Base-by-base conservation (phyloP, 192 early-diverging fungal species). In the Backusella australiensis region DNA sequence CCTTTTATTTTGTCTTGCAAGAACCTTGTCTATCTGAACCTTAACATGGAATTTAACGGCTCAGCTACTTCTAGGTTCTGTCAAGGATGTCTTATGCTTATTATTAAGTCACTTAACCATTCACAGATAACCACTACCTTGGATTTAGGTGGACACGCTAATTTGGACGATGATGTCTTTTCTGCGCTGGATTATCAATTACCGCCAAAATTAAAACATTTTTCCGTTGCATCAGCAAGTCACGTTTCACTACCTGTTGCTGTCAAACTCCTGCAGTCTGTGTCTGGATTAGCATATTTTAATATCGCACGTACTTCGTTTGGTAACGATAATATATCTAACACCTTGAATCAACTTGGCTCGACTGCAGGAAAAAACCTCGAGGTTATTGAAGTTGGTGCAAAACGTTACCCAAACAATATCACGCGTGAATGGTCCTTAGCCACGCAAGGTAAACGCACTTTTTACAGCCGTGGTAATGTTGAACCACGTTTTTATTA, bases 11-110 rank as follows among this genome's bases (percentile, higher is more conserved):
- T 46, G 26, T 21, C 41, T 7, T 46, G 70, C 42, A 71, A 44
- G 11, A 49, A 49, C 6, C 39, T 71, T 17, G 26, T 71, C 38
- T 38, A 69, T 21, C 21, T 69, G 17, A 49, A 44, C 23, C 39
- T 71, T 6, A 71, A 71, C 14, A 71, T 71, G 70, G 70, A 71
- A 32, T 71, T 44, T 44, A 71, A 71, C 26, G 44, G 70, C 2
- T 46, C 42, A 7, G 23, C 26, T 32, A 44, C 39, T 6, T 49
- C 70, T 17, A 23, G 70, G 34, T 71, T 71, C 23, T 71, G 70
- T 32, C 15, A 23, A 32, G 32, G 42, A 44, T 71, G 70, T 34
- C 41, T 71, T 6, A 29, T 32, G n/a, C 11, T 6, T 21, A 44
- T 71, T 29, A 19, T 71, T 17, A 71, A 49, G 14, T 34, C 41